Conservation (phyloP, 805 yeast genomes). For the Scheffersomyces lignosus region DNA sequence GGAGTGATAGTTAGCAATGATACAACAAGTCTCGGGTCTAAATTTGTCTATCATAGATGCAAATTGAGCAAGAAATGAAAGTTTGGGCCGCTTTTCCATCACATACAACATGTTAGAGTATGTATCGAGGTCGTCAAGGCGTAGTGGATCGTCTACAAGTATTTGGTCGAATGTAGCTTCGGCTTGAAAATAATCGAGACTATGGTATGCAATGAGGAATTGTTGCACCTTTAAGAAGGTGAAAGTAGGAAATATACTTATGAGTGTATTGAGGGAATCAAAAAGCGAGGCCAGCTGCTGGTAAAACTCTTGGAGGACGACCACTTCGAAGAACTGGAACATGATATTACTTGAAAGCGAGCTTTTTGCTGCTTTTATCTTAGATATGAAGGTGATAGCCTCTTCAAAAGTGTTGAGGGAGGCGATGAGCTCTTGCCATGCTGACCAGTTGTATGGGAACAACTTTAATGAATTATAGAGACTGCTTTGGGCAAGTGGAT, state of each 20-base stretch:
- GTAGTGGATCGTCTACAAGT: constrained; percentile 70
- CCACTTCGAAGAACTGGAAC: constrained; percentile 61
- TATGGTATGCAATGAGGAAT: constrained; percentile 79
- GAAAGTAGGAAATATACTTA: constrained; percentile 66
- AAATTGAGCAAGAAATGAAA: constrained; percentile 83
- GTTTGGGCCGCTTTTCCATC: constrained; percentile 82
- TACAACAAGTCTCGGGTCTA: constrained; percentile 93
- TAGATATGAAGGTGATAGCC: constrained; percentile 42
- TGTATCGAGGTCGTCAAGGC: constrained; percentile 88
- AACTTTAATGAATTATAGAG: constrained; percentile 60
- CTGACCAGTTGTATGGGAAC: constrained; percentile 90
- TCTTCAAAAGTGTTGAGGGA: constrained; percentile 64
- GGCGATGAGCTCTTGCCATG: constrained; percentile 79
- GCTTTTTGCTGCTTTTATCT: constrained; percentile 35
- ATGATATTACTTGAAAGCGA: constrained; percentile 31
- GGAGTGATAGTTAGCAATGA: constrained; percentile 90
- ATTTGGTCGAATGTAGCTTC: constrained; percentile 78
- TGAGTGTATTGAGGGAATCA: constrained; percentile 49
- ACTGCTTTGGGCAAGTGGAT: constrained; percentile 57
- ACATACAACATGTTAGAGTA: constrained; percentile 95
- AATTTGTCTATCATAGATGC: constrained; percentile 80
- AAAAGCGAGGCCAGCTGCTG: constrained; percentile 58
- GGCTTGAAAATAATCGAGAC: constrained; percentile 80
- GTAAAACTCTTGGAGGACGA: constrained; percentile 74
- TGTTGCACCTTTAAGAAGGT: constrained; percentile 75